These are phyloP conservation scores for Pseudogymnoascus sp. DNA, from an alignment of 2,329 filamentous ascomycete genomes.

Conservation along the genomic window DNA sequence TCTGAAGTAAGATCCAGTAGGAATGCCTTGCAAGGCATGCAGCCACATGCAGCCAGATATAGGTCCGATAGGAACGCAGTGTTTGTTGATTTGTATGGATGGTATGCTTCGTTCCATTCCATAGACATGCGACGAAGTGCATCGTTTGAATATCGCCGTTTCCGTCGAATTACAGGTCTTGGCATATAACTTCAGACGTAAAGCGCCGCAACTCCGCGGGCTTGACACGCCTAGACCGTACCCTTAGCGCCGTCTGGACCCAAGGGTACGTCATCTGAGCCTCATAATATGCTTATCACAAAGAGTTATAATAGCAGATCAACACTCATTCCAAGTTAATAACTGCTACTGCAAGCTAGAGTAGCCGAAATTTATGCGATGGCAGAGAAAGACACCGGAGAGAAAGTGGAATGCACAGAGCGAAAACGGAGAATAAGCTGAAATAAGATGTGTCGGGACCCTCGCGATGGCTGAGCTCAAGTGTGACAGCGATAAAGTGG, in stretches of 20 bases:
- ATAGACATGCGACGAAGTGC: not conserved
- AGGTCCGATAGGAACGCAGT: not conserved
- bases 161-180: constrained; percentile 2
- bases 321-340: not conserved
- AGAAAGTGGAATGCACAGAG: not conserved
- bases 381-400: not conserved
- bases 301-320: not conserved
- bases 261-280: not conserved
- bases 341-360: not conserved
- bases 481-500: not conserved
- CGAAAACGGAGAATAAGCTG: not conserved
- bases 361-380: not conserved
- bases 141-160: not conserved
- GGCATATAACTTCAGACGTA: constrained; percentile 1
- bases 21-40: not conserved
- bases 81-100: not conserved
- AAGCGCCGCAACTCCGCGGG: not conserved
- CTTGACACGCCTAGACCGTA: not conserved
- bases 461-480: not conserved
- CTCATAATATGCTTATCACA: not conserved
- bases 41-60: not conserved
- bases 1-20: not conserved
- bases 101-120: not conserved
- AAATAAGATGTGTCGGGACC: not conserved
- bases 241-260: not conserved